Base-by-base conservation (phyloP, 176 grass and related monocot species). In the Phyllostachys edulis region DNA sequence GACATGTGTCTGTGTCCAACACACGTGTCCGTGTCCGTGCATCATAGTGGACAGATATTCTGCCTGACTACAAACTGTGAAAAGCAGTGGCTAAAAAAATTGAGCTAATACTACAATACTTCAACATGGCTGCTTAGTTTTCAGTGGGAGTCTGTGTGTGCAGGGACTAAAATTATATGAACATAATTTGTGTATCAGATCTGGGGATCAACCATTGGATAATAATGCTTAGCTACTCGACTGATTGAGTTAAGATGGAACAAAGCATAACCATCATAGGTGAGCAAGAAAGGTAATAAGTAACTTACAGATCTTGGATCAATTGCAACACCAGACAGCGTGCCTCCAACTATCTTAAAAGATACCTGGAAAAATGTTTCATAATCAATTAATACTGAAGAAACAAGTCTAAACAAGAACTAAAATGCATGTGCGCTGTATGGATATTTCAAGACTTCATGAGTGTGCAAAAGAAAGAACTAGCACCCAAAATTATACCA, bases 271-370 rank as follows among this genome's bases (percentile, higher is more conserved):
- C 54, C 59, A 84, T 56, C 63, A 41, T 18, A 63, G 54, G 7
- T 24, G 23, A 89, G 27, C 47, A 20, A 75, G 46, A 84, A 74
- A 57, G 39, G 20, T 63, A 41, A 46, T 42, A n/a, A 65, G 47
- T 32, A 75, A 85, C 94, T 93, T 71, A 98, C 91, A 74, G 83
- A 90, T 95, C 86, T 98, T 88, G 91, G 89, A 75, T 94, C 91
- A 34, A 98, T 90, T 85, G 80, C 85, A 84, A 98, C 83, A 87
- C 93, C 89, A 66, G 93, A 98, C 49, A 95, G 54, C 4, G 85
- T 89, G 44, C 93, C 96, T 85, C 96, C 96, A 71, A 72, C 42
- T 27, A 98, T 92, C 78, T 93, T 98, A 85, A 98, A 98, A 63
- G 91, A 98, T 62, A 92, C 93, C 96, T 98, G 85, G 10, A 82